Percentiles rank a stretch among this genome's conserved stretches.
phyloP scores from a whole-genome alignment of 176 grass and related monocot genomes.

The Oryza coarctata region DNA sequence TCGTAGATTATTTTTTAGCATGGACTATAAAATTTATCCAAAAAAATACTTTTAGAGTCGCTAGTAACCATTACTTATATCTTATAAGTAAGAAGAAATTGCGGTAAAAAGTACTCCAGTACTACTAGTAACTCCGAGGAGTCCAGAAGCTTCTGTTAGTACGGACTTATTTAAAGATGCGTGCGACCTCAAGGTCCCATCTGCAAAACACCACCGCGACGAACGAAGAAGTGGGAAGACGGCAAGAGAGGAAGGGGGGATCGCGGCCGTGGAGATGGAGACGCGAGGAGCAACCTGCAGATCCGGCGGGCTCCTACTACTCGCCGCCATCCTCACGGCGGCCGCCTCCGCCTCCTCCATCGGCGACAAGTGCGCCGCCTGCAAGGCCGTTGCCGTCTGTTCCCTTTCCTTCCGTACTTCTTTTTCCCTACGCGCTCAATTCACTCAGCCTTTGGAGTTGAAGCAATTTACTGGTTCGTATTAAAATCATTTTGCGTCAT shows the following conservation, averaged over 20 bases:
- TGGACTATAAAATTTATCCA: no score
- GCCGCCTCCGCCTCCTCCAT: constrained; percentile 44
- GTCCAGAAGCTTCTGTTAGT: constrained; percentile 27
- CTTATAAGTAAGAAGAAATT: no score
- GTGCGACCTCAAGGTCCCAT: not conserved
- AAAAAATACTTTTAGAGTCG: no score
- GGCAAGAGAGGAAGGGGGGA: constrained; percentile 24
- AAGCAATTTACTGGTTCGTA: not conserved
- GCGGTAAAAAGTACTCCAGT: no score
- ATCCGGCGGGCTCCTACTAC: constrained; percentile 32
- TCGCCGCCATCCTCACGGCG: constrained; percentile 18
- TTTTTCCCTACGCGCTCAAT: not conserved
- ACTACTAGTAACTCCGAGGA: no score
- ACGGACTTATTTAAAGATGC: constrained; percentile 17
- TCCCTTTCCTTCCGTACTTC: not conserved
- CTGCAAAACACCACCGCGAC: constrained; percentile 30
- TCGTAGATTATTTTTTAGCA: no score
- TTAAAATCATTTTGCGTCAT: not conserved
- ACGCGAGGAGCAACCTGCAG: constrained; percentile 24
- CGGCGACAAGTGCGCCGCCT: constrained; percentile 83
- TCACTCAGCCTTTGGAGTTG: not conserved
- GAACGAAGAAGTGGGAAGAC: constrained; percentile 1
- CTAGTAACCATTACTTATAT: no score
- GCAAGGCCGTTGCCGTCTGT: constrained; percentile 79
- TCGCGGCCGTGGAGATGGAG: constrained; percentile 37